Conservation (phyloP, 2,329 filamentous ascomycete genomes). For the Arthrobotrys entomopaga region DNA sequence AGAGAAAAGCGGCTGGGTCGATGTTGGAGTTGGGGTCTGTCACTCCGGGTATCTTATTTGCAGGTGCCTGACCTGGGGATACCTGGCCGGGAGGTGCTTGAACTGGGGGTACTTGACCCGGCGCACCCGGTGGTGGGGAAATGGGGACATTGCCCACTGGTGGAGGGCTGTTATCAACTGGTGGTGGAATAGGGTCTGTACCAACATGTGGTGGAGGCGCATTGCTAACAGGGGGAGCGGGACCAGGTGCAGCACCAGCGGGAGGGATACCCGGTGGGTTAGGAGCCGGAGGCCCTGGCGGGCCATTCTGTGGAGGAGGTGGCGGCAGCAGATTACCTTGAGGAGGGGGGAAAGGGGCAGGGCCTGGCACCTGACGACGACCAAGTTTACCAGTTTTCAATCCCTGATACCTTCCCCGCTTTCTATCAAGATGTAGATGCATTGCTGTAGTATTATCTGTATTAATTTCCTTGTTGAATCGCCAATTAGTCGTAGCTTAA, state of each 20-base stretch:
- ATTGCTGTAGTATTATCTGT: background rate
- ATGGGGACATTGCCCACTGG: background rate
- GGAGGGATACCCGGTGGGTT: background rate
- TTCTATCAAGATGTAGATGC: background rate
- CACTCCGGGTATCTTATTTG: too few relatives aligned
- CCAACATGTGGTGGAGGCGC: constrained; percentile 1
- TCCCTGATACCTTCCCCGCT: background rate
- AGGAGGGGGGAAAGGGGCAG: background rate
- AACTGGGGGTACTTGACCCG: too few relatives aligned
- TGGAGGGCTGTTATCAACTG: background rate
- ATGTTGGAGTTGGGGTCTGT: constrained; percentile 9
- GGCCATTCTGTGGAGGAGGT: background rate
- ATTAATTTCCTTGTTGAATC: background rate
- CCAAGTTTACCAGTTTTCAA: background rate
- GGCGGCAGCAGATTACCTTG: background rate
- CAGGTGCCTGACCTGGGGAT: too few relatives aligned
- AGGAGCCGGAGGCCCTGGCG: background rate
- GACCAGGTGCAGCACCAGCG: background rate
- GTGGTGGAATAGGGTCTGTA: background rate
- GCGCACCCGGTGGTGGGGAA: constrained; percentile 8
- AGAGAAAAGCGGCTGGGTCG: constrained; percentile 24
- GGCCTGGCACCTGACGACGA: background rate
- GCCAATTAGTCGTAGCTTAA: too few relatives aligned
- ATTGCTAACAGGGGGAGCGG: background rate
- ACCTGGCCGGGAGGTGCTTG: background rate